These are phyloP conservation scores for Phoma herbarum DNA, from an alignment of 2,329 filamentous ascomycete species.

Conservation along the genomic window DNA sequence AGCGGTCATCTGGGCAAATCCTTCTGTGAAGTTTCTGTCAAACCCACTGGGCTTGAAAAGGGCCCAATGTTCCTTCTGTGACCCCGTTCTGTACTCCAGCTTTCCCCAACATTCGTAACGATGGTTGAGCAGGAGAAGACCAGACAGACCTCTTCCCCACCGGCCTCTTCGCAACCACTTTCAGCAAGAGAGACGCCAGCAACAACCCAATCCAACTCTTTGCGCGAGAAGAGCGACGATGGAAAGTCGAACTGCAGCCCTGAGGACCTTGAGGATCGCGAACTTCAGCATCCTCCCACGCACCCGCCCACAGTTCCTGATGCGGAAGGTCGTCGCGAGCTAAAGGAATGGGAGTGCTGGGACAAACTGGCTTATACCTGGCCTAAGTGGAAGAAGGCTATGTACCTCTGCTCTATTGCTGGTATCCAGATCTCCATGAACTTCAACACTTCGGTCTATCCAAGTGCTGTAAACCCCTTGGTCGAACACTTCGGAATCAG, in stretches of 20 bases:
- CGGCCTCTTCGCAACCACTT: conserved; percentile 4
- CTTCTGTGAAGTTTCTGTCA: conserved; percentile 1
- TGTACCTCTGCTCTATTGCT: conserved; percentile 61
- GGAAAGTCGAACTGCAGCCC: conserved; percentile 24
- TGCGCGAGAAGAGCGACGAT: conserved; percentile 24
- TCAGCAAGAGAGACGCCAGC: conserved; percentile 15
- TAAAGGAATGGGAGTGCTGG: conserved; percentile 56
- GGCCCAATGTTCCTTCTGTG: neutral
- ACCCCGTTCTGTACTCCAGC: conserved; percentile 18
- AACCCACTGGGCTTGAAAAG: conserved; percentile 1
- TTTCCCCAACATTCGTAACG: conserved; percentile 11
- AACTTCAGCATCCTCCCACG: conserved; percentile 1
- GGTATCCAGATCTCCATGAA: conserved; percentile 65
- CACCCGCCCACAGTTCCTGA: conserved; percentile 23
- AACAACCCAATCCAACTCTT: conserved; percentile 9
- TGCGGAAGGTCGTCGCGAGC: conserved; percentile 31
- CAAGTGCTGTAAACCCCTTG: conserved; percentile 60
- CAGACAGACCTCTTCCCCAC: conserved; percentile 19
- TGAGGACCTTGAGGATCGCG: conserved; percentile 17
- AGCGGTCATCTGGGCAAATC: neutral
- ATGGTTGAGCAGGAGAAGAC: conserved; percentile 21
- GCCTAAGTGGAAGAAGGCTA: conserved; percentile 61
- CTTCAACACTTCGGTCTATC: conserved; percentile 64
- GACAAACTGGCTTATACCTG: conserved; percentile 58
- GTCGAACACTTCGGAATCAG: conserved; percentile 66